These are phyloP conservation scores for Cryptosporidium meleagridis DNA, from an alignment of 169 alveolate genomes.

Conservation along the genomic window DNA sequence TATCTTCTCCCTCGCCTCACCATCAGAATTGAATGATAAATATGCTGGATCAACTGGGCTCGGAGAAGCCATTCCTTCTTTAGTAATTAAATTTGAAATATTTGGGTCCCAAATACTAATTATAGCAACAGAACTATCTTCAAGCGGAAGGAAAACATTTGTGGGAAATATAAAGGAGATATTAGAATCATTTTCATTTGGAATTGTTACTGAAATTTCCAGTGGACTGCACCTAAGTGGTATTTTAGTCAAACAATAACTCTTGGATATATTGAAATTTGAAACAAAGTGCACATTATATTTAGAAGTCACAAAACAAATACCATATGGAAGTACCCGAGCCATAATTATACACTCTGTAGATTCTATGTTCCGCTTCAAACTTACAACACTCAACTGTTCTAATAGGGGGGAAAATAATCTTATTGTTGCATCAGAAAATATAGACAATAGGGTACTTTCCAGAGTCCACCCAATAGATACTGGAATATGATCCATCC, in stretches of 20 bases:
- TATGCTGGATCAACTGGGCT: constrained; percentile 72
- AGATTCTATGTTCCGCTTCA: constrained; percentile 76
- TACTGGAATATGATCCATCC: constrained; percentile 73
- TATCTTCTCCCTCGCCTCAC: constrained; percentile 17
- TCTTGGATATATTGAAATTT: not conserved
- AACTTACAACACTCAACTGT: constrained; percentile 75
- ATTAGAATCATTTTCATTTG: not conserved
- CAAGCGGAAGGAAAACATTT: constrained; percentile 57
- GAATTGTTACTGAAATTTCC: constrained; percentile 32
- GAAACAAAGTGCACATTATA: constrained; percentile 42
- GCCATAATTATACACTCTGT: constrained; percentile 46
- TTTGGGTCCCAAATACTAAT: constrained; percentile 73
- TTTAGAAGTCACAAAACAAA: constrained; percentile 42
- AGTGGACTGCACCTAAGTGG: constrained; percentile 71
- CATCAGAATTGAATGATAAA: constrained; percentile 1
- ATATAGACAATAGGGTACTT: constrained; percentile 76
- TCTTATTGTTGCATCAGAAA: constrained; percentile 80
- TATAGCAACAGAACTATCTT: constrained; percentile 60
- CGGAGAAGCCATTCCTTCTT: constrained; percentile 12
- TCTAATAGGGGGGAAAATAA: constrained; percentile 81
- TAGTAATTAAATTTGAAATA: constrained; percentile 20
- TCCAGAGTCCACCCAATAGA: constrained; percentile 58
- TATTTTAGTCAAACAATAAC: constrained; percentile 49
- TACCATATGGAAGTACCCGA: constrained; percentile 44
- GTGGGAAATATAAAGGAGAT: constrained; percentile 20